phyloP scores from a whole-genome alignment of 805 yeast species.

The Saccharomycopsis babjevae region DNA sequence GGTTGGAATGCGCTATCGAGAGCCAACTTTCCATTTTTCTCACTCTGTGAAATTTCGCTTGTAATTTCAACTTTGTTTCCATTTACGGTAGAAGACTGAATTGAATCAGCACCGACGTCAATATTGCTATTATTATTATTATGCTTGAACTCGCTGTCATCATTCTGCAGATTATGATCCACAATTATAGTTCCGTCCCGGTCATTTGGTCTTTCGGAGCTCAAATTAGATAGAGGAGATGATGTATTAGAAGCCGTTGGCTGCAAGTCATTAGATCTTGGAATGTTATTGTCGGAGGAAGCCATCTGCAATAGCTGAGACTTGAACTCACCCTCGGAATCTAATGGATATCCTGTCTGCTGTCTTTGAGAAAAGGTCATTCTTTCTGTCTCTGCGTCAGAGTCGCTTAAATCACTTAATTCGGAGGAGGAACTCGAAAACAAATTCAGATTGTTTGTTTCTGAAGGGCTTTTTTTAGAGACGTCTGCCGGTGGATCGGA shows the following conservation, averaged over 20 bases:
- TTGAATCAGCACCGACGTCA: conserved; percentile 8
- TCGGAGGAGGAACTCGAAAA: conserved; percentile 28
- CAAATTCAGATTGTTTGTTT: background rate
- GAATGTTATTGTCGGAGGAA: background rate
- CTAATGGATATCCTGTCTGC: conserved; percentile 26
- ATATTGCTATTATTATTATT: background rate
- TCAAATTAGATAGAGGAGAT: background rate
- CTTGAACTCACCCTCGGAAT: conserved; percentile 30
- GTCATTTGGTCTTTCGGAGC: background rate
- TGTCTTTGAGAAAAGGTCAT: conserved; percentile 40
- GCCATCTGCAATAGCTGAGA: conserved; percentile 17
- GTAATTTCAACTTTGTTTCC: conserved; percentile 18
- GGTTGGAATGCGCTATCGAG: background rate
- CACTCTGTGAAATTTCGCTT: background rate
- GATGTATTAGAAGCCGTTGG: background rate
- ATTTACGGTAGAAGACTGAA: conserved; percentile 6
- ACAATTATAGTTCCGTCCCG: background rate
- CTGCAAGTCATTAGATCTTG: background rate
- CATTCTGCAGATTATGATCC: background rate
- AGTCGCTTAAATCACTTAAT: conserved; percentile 44
- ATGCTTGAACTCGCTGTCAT: background rate
- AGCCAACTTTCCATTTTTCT: background rate
- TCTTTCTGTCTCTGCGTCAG: conserved; percentile 89
- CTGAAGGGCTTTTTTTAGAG: background rate
- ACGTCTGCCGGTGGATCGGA: background rate